Evolutionary conservation across 202 grass and related monocot species (phyloP).

Genomic region (Setaria viridis): DNA sequence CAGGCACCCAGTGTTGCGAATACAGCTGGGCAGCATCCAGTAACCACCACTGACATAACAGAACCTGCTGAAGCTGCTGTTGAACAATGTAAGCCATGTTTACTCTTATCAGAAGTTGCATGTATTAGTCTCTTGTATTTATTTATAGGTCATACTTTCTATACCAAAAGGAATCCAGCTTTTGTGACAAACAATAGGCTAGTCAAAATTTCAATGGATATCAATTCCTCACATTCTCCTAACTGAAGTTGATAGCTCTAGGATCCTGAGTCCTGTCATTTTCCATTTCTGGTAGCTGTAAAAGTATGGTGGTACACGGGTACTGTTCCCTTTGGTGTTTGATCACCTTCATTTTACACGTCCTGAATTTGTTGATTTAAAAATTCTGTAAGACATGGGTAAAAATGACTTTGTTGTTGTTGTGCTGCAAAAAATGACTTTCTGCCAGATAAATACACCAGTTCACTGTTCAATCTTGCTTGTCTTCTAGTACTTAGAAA

Average conservation of each 20-base stretch:
- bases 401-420: conserved; percentile 14
- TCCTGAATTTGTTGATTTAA: conserved; percentile 25
- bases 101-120: conserved; percentile 36
- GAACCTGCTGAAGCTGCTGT: conserved; percentile 59
- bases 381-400: conserved; percentile 1
- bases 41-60: conserved; percentile 53
- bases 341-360: conserved; percentile 13
- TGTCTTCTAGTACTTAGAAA: conserved; percentile 5
- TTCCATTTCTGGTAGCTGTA: conserved; percentile 31
- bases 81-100: conserved; percentile 67
- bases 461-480: conserved; percentile 17
- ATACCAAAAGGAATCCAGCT: not conserved
- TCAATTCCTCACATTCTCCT: conserved; percentile 21
- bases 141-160: conserved; percentile 1
- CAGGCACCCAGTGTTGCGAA: conserved; percentile 68
- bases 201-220: conserved; percentile 30
- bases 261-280: not conserved
- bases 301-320: not conserved
- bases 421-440: conserved; percentile 20
- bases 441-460: conserved; percentile 26
- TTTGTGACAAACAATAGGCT: conserved; percentile 9
- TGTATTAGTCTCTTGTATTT: conserved; percentile 19
- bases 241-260: conserved; percentile 9
- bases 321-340: conserved; percentile 28
- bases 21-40: conserved; percentile 68